A percentile compares a stretch with the other conserved stretches of the same genome.
These are phyloP conservation scores for Termitomyces sp. DNA, from an alignment of 768 basidiomycete species.

Conservation along the genomic window DNA sequence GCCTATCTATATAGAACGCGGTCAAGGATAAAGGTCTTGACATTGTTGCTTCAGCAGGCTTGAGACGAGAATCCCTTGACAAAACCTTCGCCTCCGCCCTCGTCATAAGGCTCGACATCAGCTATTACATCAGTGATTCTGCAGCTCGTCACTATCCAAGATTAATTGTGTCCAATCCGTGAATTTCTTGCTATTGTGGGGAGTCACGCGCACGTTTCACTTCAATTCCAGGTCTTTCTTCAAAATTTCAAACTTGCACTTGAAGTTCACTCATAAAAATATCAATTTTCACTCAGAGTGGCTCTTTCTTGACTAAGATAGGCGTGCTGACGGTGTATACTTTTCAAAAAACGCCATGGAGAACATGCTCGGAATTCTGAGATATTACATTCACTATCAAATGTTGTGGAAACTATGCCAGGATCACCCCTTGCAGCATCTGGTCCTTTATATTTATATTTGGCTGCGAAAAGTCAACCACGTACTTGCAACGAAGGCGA, in stretches of 20 bases:
- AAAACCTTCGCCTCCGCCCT: slow-evolving; percentile 44
- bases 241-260: not conserved
- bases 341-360: too few relatives aligned
- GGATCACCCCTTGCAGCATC: not conserved
- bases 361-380: too few relatives aligned
- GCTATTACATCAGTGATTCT: not conserved
- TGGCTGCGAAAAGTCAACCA: not conserved
- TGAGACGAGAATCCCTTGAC: slow-evolving; percentile 73
- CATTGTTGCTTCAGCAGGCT: slow-evolving; percentile 71
- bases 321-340: too few relatives aligned
- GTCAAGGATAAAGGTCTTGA: slow-evolving; percentile 75
- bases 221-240: not conserved
- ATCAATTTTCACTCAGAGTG: too few relatives aligned
- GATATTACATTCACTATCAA: not conserved
- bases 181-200: not conserved
- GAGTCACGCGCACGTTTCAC: too few relatives aligned
- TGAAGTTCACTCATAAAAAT: not conserved
- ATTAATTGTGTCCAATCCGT: not conserved
- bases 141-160: not conserved
- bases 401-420: not conserved
- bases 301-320: too few relatives aligned
- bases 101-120: slow-evolving; percentile 6
- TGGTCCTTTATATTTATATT: not conserved
- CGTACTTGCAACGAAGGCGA: not conserved
- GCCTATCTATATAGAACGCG: slow-evolving; percentile 49